Conservation (phyloP, 148 eudicot species). For the Rhododendron vialii region DNA sequence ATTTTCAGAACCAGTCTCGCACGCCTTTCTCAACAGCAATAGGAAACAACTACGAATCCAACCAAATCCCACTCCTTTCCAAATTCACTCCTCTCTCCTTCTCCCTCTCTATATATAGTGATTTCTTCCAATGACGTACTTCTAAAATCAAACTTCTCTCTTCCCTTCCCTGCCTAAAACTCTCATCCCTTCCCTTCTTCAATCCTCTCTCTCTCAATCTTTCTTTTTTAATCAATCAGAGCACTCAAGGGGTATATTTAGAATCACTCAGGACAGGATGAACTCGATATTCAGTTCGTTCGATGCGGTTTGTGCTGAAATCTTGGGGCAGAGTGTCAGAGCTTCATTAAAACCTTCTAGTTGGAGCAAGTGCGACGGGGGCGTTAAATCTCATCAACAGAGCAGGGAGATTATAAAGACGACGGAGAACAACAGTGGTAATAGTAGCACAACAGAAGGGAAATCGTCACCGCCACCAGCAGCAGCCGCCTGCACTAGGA, state of each 20-base stretch:
- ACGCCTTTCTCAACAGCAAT: background rate
- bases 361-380: background rate
- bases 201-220: background rate
- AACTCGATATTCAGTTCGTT: slow-evolving; percentile 43
- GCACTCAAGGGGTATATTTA: background rate
- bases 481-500: background rate
- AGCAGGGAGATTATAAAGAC: background rate
- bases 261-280: slow-evolving; percentile 17
- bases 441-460: background rate
- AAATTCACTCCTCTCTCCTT: background rate
- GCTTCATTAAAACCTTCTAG: background rate
- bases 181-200: background rate
- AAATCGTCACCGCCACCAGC: background rate
- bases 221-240: background rate
- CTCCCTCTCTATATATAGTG: background rate
- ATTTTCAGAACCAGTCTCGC: background rate
- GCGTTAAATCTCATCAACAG: background rate
- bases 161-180: background rate
- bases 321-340: slow-evolving; percentile 17
- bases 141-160: background rate
- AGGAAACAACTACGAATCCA: background rate
- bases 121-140: background rate
- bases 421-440: background rate
- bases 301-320: slow-evolving; percentile 30
- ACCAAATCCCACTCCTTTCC: background rate